These are phyloP conservation scores for Isochrysis galbana DNA, from an alignment of 78 protist species.

Conservation along the genomic window DNA sequence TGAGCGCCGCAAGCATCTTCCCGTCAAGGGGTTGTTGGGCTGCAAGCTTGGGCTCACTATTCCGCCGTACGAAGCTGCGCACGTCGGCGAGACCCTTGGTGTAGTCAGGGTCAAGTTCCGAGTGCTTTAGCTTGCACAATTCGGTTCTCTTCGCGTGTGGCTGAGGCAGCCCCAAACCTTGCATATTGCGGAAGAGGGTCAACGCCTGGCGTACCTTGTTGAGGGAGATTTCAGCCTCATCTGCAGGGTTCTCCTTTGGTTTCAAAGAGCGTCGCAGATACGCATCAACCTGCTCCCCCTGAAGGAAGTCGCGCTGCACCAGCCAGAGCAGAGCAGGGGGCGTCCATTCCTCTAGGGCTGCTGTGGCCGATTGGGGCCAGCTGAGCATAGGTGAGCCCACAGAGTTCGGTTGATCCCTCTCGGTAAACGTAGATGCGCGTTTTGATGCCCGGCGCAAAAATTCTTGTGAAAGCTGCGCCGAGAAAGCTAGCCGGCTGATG, in stretches of 20 bases:
- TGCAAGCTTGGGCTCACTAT: background rate
- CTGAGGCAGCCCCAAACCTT: background rate
- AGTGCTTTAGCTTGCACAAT: background rate
- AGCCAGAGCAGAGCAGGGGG: constrained; percentile 29
- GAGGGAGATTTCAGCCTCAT: background rate
- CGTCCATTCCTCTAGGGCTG: background rate
- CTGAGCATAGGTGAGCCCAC: too few species aligned
- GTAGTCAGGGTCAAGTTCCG: background rate
- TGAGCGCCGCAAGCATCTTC: background rate
- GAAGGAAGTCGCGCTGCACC: constrained; percentile 32
- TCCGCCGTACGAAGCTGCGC: background rate
- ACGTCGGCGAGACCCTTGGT: background rate
- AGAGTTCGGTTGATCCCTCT: too few species aligned
- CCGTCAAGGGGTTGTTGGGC: background rate
- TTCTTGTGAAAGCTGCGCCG: background rate
- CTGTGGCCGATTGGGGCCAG: background rate
- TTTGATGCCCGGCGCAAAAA: background rate
- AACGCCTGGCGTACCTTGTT: background rate
- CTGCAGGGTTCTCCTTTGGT: background rate
- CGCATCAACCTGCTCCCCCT: background rate
- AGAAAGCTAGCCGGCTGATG: background rate
- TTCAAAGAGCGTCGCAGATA: background rate
- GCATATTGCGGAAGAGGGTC: background rate
- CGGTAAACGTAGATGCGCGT: background rate
- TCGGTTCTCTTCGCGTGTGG: background rate